Base-by-base conservation (phyloP, 176 grass and related monocot genomes). In the Phoenix roebelenii region DNA sequence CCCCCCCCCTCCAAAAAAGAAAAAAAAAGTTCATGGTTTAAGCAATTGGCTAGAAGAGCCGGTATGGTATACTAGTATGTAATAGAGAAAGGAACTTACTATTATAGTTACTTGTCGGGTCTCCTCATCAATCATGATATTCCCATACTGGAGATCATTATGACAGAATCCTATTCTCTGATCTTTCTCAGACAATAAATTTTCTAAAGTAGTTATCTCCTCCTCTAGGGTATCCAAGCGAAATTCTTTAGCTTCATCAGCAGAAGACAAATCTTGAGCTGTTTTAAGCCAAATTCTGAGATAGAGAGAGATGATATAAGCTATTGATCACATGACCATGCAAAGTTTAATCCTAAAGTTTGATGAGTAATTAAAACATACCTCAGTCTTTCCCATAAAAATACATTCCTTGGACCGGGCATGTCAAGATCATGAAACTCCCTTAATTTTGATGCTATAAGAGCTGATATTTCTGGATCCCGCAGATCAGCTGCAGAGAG, bases 101-200 rank as follows among this genome's bases (percentile, higher is more conserved):
- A 88, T 97, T 22, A 97, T 72, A 70, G 87, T 97, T 23, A 97
- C 81, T 78, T 97, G 84, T 82, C 63, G 81, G 16, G 73, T 85
- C 49, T 88, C 81, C 73, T 97, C 93, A 64, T 88, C 77, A 57
- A 97, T 97, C 93, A 97, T 97, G 26, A 97, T 91, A 72, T 97
- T 97, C 4, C 84, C 93, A 55, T 97, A 97, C 57, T 97, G 59
- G 29, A 17, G 28, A 18, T 59, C 90, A 55, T 95, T 95, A 77
- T 95, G 90, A 73, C 85, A 95, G 83, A 95, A 95, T 29, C 82
- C 85, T 65, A 72, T 50, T 48, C 24, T 67, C 23, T 86, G 79
- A 0, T 76, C 23, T 50, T 81, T 75, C 50, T 30, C 64, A 2
- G 77, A 74, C 35, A 89, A 52, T 68, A 79, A 66, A 15, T 76